A percentile compares a stretch with the other conserved stretches of the same genome.
Conservation (phyloP, 2,329 filamentous ascomycete species). For the Colletotrichum orchidophilum region DNA sequence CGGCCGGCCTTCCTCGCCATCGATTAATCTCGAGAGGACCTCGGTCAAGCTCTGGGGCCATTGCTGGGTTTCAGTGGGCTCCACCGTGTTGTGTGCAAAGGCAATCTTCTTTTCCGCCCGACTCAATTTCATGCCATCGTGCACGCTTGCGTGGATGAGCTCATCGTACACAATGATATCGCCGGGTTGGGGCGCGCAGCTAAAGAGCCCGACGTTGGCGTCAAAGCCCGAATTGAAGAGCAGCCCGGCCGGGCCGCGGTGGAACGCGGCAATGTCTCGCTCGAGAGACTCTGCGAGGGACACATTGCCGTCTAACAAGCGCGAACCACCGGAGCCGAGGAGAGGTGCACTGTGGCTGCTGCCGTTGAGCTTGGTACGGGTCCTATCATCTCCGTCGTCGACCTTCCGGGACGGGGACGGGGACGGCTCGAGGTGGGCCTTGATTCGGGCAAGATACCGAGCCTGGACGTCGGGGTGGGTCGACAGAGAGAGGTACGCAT, state of each 20-base stretch:
- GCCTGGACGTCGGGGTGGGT: constrained; percentile 60
- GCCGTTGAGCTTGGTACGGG: neutral
- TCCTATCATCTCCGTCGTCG: neutral
- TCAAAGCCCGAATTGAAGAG: constrained; percentile 71
- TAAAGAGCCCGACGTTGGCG: constrained; percentile 72
- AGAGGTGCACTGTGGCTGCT: constrained; percentile 50
- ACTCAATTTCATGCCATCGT: constrained; percentile 78
- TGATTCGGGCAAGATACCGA: constrained; percentile 64
- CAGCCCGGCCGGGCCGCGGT: constrained; percentile 54
- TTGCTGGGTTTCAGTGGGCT: neutral
- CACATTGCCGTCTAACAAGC: constrained; percentile 63
- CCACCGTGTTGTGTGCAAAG: constrained; percentile 68
- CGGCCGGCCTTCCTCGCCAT: constrained; percentile 43
- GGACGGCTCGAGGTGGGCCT: constrained; percentile 28
- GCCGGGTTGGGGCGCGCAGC: constrained; percentile 65
- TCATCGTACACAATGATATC: constrained; percentile 78
- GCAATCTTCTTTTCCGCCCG: constrained; percentile 57
- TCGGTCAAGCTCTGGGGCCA: constrained; percentile 38
- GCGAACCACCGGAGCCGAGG: constrained; percentile 62
- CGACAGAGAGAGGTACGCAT: constrained; percentile 83
- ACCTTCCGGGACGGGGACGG: neutral
- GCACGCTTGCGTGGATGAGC: constrained; percentile 79
- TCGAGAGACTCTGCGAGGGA: constrained; percentile 56
- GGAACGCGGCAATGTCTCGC: constrained; percentile 55
- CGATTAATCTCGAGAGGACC: constrained; percentile 42